Evolutionary conservation across 495 filamentous ascomycete genomes (phyloP).

Genomic region (Tuber borchii): DNA sequence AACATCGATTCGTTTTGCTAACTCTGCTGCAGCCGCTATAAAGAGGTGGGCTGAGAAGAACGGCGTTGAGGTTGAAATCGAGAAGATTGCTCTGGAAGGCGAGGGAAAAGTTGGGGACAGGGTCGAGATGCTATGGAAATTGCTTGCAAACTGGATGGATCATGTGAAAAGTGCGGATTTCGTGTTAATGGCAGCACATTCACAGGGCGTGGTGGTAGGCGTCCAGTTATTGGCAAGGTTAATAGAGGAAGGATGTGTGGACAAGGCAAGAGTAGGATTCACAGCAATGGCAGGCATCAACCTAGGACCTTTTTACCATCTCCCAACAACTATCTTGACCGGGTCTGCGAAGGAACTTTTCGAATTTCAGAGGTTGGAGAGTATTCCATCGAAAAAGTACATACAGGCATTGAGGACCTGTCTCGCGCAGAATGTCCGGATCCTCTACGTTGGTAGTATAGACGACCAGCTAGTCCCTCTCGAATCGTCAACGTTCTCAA

Average conservation of each 20-base stretch:
- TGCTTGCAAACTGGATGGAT: constrained; percentile 90
- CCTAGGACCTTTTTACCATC: constrained; percentile 66
- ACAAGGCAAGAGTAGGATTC: constrained; percentile 40
- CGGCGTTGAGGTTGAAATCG: constrained; percentile 63
- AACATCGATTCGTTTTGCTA: constrained; percentile 88
- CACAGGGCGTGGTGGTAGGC: constrained; percentile 88
- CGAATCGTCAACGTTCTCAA: constrained; percentile 82
- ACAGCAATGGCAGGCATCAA: constrained; percentile 68
- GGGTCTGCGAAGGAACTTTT: constrained; percentile 87
- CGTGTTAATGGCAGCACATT: constrained; percentile 83
- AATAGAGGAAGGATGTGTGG: constrained; percentile 51
- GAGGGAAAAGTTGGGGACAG: constrained; percentile 91
- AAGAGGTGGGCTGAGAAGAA: constrained; percentile 67
- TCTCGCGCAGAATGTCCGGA: constrained; percentile 68
- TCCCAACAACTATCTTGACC: constrained; percentile 69
- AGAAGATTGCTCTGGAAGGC: constrained; percentile 92
- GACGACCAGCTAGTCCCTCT: constrained; percentile 93
- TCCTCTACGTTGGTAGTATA: constrained; percentile 83
- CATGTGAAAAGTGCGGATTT: constrained; percentile 82
- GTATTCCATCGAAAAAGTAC: constrained; percentile 74
- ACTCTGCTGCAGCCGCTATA: constrained; percentile 76
- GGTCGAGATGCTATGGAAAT: constrained; percentile 86
- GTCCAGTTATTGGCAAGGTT: constrained; percentile 91
- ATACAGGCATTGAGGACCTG: constrained; percentile 64
- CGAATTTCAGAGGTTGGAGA: constrained; percentile 75